Base-by-base conservation (phyloP, 352 stramenopile genomes). In the Pythium insidiosum region DNA sequence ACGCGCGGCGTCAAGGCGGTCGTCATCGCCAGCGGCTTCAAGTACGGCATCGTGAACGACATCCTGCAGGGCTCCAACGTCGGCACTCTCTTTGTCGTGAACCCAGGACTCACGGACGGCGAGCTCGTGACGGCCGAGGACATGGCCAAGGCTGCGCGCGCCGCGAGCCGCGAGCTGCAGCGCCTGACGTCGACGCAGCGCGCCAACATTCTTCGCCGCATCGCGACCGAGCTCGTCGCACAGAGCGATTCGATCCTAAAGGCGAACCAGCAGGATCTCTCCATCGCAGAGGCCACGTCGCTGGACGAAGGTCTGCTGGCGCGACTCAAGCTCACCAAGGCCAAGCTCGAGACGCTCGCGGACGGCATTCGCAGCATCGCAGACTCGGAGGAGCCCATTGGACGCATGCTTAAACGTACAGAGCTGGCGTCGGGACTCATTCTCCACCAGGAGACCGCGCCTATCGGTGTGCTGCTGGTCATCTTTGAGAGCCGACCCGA, bases 401-500 rank as follows among this genome's bases (percentile, higher is more conserved):
- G 75, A 1, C 68, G 68, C 45, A 84, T 86, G 62, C 47, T 88
- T 25, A 88, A 74, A 40, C 68, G 67, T 39, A 95, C 68, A 9
- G 95, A 98, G 66, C 46, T 98, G 4, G 80, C 87, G 1, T 85
- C 84, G 29, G 93, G 94, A 16, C 66, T 98, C n/a, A 62, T 94
- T 15, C 69, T 98, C 28, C 87, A 94, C 38, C 86, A 97, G 50
- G 91, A 97, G 44, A 98, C 94, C 4, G 81, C 93, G 0, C 87
- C 96, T 13, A 98, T 99, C 57, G 96, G 96, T 22, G 95, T 99
- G 23, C 59, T 99, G 7, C 90, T 98, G 46, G 94, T 99, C 36
- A 97, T 99, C 52, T 99, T 99, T 53, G 96, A 99, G 67, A 97
- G 86, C 46, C 73, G 96, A 13, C 96, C 96, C 11, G 96, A 99